Evolutionary conservation across 2,329 filamentous ascomycete species (phyloP), one percentile per base, ranked within the genome.

Genomic region (Amphichorda felina): DNA sequence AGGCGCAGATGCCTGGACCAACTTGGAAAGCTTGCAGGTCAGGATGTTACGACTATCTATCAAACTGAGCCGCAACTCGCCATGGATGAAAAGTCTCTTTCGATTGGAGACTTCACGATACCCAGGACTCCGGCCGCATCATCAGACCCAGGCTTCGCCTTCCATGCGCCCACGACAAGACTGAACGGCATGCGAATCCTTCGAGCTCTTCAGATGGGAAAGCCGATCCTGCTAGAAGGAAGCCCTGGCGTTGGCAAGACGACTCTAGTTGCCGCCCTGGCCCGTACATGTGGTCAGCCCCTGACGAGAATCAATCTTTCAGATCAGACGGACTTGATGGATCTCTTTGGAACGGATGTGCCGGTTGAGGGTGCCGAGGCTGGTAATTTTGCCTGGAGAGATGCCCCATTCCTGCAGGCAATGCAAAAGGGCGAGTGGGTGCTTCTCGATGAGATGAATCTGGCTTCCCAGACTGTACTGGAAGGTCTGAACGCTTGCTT

Each of bases 361-460:
- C 91, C 91, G 0, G 79, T 94, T 4, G 91, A 96, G 59, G 88
- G 87, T n/a, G 86, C 82, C 1, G 78, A 83, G 49, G 82, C 87
- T 7, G 91, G 91, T 1, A 82, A 84, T 40, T 98, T 98, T 51
- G 81, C 84, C 2, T 98, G 91, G 91, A 76, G 87, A 45, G 89
- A 98, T 54, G 91, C 89, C 0, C 88, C 91, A 1, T 96, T 98
- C 53, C 64, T 98, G 15, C 83, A 86, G 52, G 91, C 91, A 0
- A 96, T 98, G 89, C 91, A 96, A 53, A 82, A 76, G 39, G 91
- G 91, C 19, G 84, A 94, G 47, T 98, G 91, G 91, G 91, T 98
- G 9, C 66, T 98, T 19, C 70, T 98, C 1, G 91, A 98, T 50
- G 91, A 98, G 63, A 98, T 98, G 91, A 98, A 98, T 49, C 63